Evolutionary conservation across 805 yeast genomes (phyloP).

Genomic region (Yarrowia divulgata): DNA sequence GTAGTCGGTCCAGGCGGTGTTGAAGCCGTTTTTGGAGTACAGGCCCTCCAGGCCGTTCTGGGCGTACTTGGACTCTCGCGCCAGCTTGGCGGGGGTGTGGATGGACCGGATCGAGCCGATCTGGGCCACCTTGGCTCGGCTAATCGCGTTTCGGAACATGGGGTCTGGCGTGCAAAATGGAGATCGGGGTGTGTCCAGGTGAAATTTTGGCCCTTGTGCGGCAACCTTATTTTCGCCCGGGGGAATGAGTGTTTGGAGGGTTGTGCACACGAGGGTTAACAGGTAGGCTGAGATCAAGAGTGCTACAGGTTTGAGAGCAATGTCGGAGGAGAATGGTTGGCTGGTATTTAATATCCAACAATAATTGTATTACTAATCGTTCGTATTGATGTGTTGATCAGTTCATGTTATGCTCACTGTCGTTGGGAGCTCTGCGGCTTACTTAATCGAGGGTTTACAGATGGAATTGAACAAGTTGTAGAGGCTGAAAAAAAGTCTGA

Average conservation of each 20-base stretch:
- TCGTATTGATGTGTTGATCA: no score
- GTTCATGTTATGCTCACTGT: no score
- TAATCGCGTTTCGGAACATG: conserved; percentile 38
- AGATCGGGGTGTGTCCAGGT: conserved; percentile 6
- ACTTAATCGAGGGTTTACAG: not conserved
- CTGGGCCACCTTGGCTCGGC: conserved; percentile 25
- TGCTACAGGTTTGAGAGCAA: no score
- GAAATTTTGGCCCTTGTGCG: conserved; percentile 26
- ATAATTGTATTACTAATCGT: no score
- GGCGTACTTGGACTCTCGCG: conserved; percentile 53
- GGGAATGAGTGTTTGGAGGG: not conserved
- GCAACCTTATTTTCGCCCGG: conserved; percentile 14
- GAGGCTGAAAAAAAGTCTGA: no score
- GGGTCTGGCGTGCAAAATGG: conserved; percentile 27
- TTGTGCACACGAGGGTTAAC: not conserved
- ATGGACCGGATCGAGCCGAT: conserved; percentile 49
- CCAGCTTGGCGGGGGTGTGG: conserved; percentile 70
- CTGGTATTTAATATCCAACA: no score
- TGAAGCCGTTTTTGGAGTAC: conserved; percentile 69
- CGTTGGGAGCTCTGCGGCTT: not conserved
- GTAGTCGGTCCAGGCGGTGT: conserved; percentile 80
- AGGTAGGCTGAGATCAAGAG: no score
- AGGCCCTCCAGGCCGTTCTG: conserved; percentile 67
- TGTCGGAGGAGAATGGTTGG: no score
- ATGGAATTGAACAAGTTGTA: no score